Percentiles rank a stretch among this genome's conserved stretches.
Conservation (phyloP, 2,329 filamentous ascomycete genomes). For the Penicillium sp. region DNA sequence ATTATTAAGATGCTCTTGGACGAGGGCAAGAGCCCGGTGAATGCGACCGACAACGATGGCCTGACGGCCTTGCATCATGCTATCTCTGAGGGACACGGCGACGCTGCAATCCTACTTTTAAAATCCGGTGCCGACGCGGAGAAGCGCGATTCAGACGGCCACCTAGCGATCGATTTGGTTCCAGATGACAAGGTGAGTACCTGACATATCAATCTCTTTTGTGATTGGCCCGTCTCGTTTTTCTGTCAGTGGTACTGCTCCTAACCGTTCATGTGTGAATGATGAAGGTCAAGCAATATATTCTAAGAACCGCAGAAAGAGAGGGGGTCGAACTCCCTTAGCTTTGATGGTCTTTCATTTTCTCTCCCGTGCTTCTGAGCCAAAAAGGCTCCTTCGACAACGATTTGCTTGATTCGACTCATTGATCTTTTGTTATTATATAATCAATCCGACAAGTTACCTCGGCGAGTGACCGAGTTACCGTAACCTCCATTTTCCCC, state of each 20-base stretch:
- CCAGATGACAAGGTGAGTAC: conserved; percentile 72
- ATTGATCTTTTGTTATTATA: not conserved
- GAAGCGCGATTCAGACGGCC: conserved; percentile 67
- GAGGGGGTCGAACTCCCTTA: conserved; percentile 68
- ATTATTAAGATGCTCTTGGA: conserved; percentile 75
- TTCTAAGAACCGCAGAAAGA: conserved; percentile 69
- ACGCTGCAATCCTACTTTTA: conserved; percentile 74
- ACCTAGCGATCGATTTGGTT: conserved; percentile 69
- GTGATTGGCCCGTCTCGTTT: not conserved
- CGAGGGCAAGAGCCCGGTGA: conserved; percentile 68
- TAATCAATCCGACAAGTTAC: not conserved
- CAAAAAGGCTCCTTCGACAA: not conserved
- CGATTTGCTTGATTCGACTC: not conserved
- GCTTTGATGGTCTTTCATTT: not conserved
- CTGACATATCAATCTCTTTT: not conserved
- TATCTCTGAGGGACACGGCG: conserved; percentile 57
- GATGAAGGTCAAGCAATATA: conserved; percentile 64
- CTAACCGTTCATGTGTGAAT: conserved; percentile 4
- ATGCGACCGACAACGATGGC: conserved; percentile 74
- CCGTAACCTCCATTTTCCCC: conserved; percentile 5
- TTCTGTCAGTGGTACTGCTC: not conserved
- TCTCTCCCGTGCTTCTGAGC: too few relatives aligned
- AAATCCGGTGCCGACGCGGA: conserved; percentile 78
- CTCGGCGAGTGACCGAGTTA: conserved; percentile 1
- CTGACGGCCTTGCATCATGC: conserved; percentile 84